These are phyloP conservation scores for Leptographium galeiforme DNA, from an alignment of 2,329 filamentous ascomycete species.

Conservation along the genomic window DNA sequence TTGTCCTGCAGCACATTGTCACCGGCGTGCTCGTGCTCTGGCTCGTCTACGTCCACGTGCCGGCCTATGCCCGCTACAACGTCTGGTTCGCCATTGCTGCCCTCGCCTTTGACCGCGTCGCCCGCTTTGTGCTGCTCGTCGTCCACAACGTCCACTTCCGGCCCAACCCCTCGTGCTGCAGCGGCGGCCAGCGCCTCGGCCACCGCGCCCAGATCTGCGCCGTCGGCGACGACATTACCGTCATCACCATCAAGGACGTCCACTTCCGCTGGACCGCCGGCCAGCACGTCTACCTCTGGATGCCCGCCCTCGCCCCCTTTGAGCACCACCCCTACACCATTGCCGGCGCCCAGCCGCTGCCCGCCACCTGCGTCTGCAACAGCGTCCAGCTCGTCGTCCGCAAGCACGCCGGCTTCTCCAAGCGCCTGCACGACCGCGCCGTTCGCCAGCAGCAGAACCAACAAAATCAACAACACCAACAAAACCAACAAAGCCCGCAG, in stretches of 20 bases:
- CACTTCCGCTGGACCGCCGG: constrained; percentile 46
- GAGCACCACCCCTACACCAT: constrained; percentile 51
- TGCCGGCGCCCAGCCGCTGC: constrained; percentile 37
- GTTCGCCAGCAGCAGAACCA: constrained; percentile 18
- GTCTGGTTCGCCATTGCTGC: constrained; percentile 54
- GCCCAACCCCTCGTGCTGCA: constrained; percentile 27
- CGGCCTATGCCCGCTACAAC: constrained; percentile 42
- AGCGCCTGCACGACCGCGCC: constrained; percentile 34
- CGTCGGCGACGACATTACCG: constrained; percentile 37
- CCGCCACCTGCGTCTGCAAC: constrained; percentile 41
- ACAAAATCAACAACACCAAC: no score
- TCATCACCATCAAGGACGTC: constrained; percentile 45
- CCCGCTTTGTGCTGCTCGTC: constrained; percentile 31
- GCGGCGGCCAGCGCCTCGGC: constrained; percentile 34
- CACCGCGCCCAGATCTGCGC: constrained; percentile 36
- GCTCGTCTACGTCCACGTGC: constrained; percentile 50
- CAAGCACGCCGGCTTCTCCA: constrained; percentile 43
- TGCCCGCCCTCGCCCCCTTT: constrained; percentile 37
- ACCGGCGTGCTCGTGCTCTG: constrained; percentile 49
- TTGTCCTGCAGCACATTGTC: constrained; percentile 53
- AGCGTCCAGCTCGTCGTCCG: constrained; percentile 46
- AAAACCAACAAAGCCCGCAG: constrained; percentile 8
- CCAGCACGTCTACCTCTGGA: constrained; percentile 48
- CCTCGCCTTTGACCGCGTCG: constrained; percentile 48
- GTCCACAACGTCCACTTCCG: constrained; percentile 39